phyloP scores from a whole-genome alignment of 2,329 filamentous ascomycete genomes.

The Westerdykella ornata region DNA sequence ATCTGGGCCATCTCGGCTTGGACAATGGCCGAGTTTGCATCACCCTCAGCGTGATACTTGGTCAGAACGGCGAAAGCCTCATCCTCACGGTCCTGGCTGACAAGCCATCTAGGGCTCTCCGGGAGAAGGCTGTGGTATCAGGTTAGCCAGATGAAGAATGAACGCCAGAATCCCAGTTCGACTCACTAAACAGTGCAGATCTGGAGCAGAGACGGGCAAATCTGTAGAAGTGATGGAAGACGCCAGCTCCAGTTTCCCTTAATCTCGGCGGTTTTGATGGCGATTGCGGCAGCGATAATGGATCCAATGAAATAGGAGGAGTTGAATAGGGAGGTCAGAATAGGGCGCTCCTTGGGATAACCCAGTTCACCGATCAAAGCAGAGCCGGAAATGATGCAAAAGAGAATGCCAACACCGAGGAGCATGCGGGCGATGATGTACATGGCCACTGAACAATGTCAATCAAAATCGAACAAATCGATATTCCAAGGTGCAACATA shows the following conservation, averaged over 20 bases:
- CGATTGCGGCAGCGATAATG: constrained; percentile 46
- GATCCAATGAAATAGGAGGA: constrained; percentile 53
- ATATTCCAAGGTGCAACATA: constrained; percentile 7
- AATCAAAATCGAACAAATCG: constrained; percentile 1
- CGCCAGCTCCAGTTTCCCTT: constrained; percentile 44
- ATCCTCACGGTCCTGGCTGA: constrained; percentile 48
- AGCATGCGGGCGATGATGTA: constrained; percentile 54
- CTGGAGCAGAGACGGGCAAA: constrained; percentile 43
- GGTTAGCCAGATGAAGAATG: constrained; percentile 2
- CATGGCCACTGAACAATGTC: constrained; percentile 42
- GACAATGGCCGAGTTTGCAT: constrained; percentile 35
- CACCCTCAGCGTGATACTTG: constrained; percentile 42
- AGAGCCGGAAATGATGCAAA: constrained; percentile 56
- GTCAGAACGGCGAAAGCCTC: constrained; percentile 32
- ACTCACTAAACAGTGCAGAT: constrained; percentile 34
- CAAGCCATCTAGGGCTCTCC: constrained; percentile 44
- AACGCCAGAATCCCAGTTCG: not conserved
- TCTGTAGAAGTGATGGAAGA: constrained; percentile 46
- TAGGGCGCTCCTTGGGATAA: constrained; percentile 59
- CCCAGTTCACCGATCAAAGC: constrained; percentile 57
- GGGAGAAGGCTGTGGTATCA: constrained; percentile 25
- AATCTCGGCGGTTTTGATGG: constrained; percentile 45
- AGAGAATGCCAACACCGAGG: constrained; percentile 58
- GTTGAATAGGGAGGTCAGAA: constrained; percentile 59
- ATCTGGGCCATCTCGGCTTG: constrained; percentile 57